Evolutionary conservation across 306 rosid genomes (phyloP), one percentile per base, ranked within the genome.

Genomic region (Parietaria judaica): DNA sequence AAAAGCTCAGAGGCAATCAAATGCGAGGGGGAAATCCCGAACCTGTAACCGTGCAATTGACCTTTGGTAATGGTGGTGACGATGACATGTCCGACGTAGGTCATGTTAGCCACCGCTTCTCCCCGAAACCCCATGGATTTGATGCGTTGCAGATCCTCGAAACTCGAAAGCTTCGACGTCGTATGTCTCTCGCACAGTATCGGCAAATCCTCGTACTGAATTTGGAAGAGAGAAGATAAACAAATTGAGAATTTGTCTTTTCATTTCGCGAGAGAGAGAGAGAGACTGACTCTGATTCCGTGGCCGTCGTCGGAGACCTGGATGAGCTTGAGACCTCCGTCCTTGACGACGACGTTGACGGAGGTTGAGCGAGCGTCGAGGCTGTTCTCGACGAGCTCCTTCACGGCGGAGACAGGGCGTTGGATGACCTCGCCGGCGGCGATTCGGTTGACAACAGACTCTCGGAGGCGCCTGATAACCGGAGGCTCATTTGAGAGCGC

Each of bases 381-480:
- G 78, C 98, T 85, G 82, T 88, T 91, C 78, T 91, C 98, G 31
- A 85, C 72, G 41, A 91, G 96, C 81, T 91, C 98, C 59, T 91
- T 88, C 17, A 85, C 81, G 60, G 89, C 98, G 47, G 96, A 85
- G 1, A 80, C 92, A 0, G 98, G 98, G 37, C 92, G 90, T 45
- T 91, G 98, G 73, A 91, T 83, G 65, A 88, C 98, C 77, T 88
- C 96, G 4, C 98, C 96, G 58, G 98, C 96, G 41, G 98, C 90
- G 64, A 91, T 88, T 73, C 95, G 84, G 79, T 91, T 91, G 9
- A 91, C 98, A 3, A 91, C 95, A 0, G 90, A 85, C 34, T 85
- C 82, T 11, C 76, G 80, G 1, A 91, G 79, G 16, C 98, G 98
- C 67, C 78, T 84, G 63, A 91, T 88, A 78, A 55, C 69, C 17